Conservation (phyloP, 148 eudicot genomes). For the Rhododendron kiyosumense region DNA sequence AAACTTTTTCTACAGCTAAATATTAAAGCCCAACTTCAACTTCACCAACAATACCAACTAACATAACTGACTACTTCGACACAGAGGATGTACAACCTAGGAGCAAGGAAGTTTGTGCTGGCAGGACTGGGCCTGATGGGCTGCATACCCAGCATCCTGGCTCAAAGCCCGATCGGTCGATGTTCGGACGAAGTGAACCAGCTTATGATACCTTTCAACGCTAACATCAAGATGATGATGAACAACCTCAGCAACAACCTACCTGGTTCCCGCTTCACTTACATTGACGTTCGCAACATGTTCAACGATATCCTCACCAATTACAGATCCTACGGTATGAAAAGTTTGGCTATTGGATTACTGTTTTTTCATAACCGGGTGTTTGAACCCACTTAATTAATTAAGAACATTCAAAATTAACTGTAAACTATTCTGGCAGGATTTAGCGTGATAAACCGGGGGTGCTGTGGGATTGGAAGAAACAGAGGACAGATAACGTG, state of each 20-base stretch:
- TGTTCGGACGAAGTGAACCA: conserved; percentile 73
- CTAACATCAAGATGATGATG: conserved; percentile 65
- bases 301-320: conserved; percentile 62
- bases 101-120: conserved; percentile 73
- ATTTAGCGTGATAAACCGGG: conserved; percentile 49
- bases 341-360: background rate
- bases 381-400: background rate
- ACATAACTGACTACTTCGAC: background rate
- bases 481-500: conserved; percentile 89
- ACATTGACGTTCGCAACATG: conserved; percentile 55
- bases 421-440: conserved; percentile 29
- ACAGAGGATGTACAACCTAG: conserved; percentile 81
- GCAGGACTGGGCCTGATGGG: conserved; percentile 87
- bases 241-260: conserved; percentile 48
- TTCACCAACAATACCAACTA: background rate
- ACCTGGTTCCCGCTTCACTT: conserved; percentile 58
- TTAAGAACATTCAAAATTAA: background rate
- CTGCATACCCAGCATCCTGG: conserved; percentile 80
- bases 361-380: background rate
- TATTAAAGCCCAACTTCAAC: background rate
- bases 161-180: conserved; percentile 38
- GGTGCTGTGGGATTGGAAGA: conserved; percentile 89
- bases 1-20: background rate
- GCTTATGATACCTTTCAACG: conserved; percentile 62
- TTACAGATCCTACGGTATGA: conserved; percentile 52